These are phyloP conservation scores for Quercus mongolica DNA, from an alignment of 306 rosid species.

Conservation along the genomic window DNA sequence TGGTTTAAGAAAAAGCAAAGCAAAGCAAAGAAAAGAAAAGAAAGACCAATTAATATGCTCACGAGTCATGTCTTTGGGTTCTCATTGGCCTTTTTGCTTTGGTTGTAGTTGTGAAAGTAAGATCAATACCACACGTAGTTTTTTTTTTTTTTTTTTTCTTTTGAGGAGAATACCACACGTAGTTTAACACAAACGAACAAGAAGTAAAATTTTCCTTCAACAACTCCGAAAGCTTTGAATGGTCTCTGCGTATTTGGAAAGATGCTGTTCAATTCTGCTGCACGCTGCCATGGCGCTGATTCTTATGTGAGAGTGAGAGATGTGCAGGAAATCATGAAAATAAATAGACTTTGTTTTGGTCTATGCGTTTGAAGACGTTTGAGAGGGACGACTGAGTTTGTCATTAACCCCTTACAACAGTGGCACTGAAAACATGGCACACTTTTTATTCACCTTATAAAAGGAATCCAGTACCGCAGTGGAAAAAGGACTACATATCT, in stretches of 20 bases:
- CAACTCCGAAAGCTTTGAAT: conserved; percentile 42
- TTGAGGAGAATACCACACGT: neutral
- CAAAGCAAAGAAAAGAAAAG: neutral
- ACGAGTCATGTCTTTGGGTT: conserved; percentile 35
- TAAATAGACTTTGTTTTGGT: conserved; percentile 61
- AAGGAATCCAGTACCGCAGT: conserved; percentile 28
- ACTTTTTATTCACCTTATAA: conserved; percentile 49
- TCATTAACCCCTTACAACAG: conserved; percentile 52
- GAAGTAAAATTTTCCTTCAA: conserved; percentile 4
- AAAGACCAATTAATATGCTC: conserved; percentile 28
- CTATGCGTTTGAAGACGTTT: conserved; percentile 30
- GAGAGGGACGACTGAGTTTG: conserved; percentile 73
- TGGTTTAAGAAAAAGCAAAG: conserved; percentile 28
- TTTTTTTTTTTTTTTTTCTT: no score
- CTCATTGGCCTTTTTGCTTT: conserved; percentile 29
- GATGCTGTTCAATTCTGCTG: conserved; percentile 41
- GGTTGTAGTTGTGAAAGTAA: conserved; percentile 11
- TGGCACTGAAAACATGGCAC: conserved; percentile 93
- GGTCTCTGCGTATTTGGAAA: conserved; percentile 68
- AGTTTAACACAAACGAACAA: neutral
- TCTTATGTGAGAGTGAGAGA: conserved; percentile 38
- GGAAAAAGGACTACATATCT: conserved; percentile 15
- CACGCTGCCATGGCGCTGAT: conserved; percentile 69
- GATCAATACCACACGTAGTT: conserved; percentile 3
- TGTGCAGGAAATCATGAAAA: conserved; percentile 22